Conservation (phyloP, 2,329 filamentous ascomycete species). For the Claviceps lovelessii region DNA sequence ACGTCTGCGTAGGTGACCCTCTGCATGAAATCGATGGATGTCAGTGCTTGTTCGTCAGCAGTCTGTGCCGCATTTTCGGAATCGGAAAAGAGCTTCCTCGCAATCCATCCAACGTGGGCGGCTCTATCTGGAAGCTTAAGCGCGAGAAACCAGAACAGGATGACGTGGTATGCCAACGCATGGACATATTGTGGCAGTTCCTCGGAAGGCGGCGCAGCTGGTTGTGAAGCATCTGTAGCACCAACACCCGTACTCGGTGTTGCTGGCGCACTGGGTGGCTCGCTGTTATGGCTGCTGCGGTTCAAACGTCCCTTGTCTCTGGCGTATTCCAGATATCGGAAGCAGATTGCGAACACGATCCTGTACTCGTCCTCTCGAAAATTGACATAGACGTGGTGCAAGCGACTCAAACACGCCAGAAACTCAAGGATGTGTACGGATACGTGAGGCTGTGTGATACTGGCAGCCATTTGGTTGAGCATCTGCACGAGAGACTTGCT, state of each 20-base stretch:
- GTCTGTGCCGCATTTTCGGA: constrained; percentile 52
- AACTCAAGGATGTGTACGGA: constrained; percentile 95
- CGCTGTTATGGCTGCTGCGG: constrained; percentile 31
- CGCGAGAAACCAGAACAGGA: constrained; percentile 93
- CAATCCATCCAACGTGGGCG: constrained; percentile 80
- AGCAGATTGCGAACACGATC: constrained; percentile 88
- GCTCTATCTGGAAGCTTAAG: constrained; percentile 72
- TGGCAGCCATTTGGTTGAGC: constrained; percentile 84
- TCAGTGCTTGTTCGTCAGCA: constrained; percentile 82
- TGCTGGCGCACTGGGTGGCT: constrained; percentile 22
- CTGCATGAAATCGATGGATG: constrained; percentile 91
- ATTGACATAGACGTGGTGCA: constrained; percentile 75
- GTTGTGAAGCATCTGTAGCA: constrained; percentile 13
- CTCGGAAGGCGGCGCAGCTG: constrained; percentile 35
- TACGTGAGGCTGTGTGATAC: constrained; percentile 84
- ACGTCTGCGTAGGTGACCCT: constrained; percentile 73
- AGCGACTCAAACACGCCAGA: constrained; percentile 70
- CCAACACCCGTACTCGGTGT: constrained; percentile 12
- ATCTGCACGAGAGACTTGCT: constrained; percentile 76
- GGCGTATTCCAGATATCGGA: constrained; percentile 82
- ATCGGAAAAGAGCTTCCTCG: constrained; percentile 71
- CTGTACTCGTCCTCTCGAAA: constrained; percentile 85
- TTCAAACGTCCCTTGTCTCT: constrained; percentile 46
- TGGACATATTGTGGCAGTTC: constrained; percentile 89
- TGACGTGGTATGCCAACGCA: constrained; percentile 83